Evolutionary conservation across 768 basidiomycete genomes (phyloP), one percentile per base, ranked within the genome.

Genomic region (Rhodotorula taiwanensis): DNA sequence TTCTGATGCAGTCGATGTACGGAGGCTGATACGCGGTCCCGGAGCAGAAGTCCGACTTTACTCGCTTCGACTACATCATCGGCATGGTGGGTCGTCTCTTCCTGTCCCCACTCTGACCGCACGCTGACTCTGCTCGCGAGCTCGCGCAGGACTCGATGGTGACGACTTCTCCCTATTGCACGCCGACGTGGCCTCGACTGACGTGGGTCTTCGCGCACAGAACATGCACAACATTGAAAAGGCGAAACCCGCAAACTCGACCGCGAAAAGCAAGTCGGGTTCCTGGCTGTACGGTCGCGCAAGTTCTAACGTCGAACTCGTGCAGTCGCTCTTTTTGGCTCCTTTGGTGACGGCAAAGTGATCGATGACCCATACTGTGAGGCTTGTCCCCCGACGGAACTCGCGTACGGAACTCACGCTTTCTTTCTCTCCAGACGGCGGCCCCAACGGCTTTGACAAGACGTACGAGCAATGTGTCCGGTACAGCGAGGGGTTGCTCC

Each of bases 1-100:
- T n/a, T 11, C 20, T 11, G 9, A 9, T 25, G 1, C 9, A 21
- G n/a, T 4, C 9, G 33, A 8, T 2, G 16, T 14, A 9, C 16
- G 5, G 8, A 1, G 27, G 5, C 23, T 5, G 9, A 28, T 10
- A 20, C 36, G 45, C 3, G 23, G 18, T 31, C 9, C 5, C 23
- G 10, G n/a, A n/a, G 30, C 63, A 69, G 15, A 75, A 76, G 28
- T 79, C 79, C 2, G 92, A 95, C 76, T 94, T 89, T 74, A 78
- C 75, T 23, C 74, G 75, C 21, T 94, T 89, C 75, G 84, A 87
- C 55, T 84, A 92, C 71, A 90, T 97, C 70, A 80, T 97, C 18
- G 88, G 90, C 13, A 83, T 90, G 45, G 92, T 94, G 73, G 81
- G 81, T n/a, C n/a, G n/a, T n/a, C n/a, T n/a, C n/a, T n/a, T n/a